Evolutionary conservation across 1,139 yeast genomes (phyloP).

Genomic region (Suhomyces coccinellae): DNA sequence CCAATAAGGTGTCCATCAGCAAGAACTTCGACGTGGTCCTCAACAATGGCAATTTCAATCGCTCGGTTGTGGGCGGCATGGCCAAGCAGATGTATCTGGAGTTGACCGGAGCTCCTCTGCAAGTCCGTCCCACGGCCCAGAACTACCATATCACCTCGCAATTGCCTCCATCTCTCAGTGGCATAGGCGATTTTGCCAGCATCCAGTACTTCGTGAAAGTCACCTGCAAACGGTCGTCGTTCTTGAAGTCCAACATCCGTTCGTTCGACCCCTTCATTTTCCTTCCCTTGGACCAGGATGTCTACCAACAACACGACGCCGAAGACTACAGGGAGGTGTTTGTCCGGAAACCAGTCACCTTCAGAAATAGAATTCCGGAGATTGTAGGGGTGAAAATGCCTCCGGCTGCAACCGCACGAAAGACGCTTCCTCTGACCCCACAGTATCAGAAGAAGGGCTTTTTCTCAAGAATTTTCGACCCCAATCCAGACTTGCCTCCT

Average conservation of each 20-base stretch:
- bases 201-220: constrained; percentile 58
- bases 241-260: constrained; percentile 52
- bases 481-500: constrained; percentile 6
- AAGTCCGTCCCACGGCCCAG: background rate
- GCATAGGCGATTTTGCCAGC: constrained; percentile 46
- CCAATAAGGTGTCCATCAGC: constrained; percentile 41
- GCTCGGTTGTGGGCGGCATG: constrained; percentile 21
- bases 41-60: constrained; percentile 38
- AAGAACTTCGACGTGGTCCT: constrained; percentile 33
- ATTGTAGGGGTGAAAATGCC: constrained; percentile 39
- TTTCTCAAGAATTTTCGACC: constrained; percentile 18
- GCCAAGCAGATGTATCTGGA: constrained; percentile 15
- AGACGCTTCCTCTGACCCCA: constrained; percentile 24
- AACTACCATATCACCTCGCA: constrained; percentile 43
- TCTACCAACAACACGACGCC: constrained; percentile 24
- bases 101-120: constrained; percentile 6
- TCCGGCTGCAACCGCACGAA: constrained; percentile 16
- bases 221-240: constrained; percentile 56
- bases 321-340: constrained; percentile 38
- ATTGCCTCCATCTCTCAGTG: constrained; percentile 59
- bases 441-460: constrained; percentile 15
- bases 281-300: constrained; percentile 50
- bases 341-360: constrained; percentile 40
- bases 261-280: constrained; percentile 52
- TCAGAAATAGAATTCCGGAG: constrained; percentile 45